These are phyloP conservation scores for Bothia castanella DNA, from an alignment of 1,284 basidiomycete genomes.

Conservation along the genomic window DNA sequence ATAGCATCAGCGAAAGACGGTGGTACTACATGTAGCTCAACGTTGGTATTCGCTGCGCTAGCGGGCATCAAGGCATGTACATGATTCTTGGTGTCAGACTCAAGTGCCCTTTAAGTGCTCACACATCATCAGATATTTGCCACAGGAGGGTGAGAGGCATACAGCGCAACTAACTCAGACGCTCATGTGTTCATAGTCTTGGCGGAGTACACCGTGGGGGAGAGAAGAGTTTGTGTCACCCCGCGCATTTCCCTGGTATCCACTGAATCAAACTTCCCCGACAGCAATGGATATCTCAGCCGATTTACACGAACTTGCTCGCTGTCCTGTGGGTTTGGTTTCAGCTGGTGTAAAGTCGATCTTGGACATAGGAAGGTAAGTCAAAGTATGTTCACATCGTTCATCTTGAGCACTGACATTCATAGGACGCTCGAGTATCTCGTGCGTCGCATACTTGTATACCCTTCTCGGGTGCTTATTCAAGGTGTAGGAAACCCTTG, in stretches of 20 bases:
- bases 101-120: background rate
- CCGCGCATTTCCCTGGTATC: background rate
- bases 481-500: slow-evolving; percentile 80
- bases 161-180: background rate
- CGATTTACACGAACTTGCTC: slow-evolving; percentile 79
- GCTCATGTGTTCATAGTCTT: slow-evolving; percentile 44
- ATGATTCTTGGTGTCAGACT: background rate
- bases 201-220: slow-evolving; percentile 95
- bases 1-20: slow-evolving; percentile 71
- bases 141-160: slow-evolving; percentile 64
- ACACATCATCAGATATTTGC: slow-evolving; percentile 59
- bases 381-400: background rate
- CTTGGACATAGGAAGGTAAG: slow-evolving; percentile 81
- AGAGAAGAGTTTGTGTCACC: slow-evolving; percentile 62
- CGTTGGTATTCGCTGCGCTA: slow-evolving; percentile 76
- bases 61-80: slow-evolving; percentile 84
- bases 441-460: slow-evolving; percentile 38
- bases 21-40: slow-evolving; percentile 90
- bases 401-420: slow-evolving; percentile 10
- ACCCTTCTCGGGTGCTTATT: background rate
- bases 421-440: slow-evolving; percentile 89
- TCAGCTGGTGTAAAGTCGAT: slow-evolving; percentile 97
- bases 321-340: slow-evolving; percentile 85
- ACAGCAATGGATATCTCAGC: slow-evolving; percentile 94
- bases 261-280: background rate